These are phyloP conservation scores for Arachis monticola DNA, from an alignment of 331 rosid genomes.

Conservation along the genomic window DNA sequence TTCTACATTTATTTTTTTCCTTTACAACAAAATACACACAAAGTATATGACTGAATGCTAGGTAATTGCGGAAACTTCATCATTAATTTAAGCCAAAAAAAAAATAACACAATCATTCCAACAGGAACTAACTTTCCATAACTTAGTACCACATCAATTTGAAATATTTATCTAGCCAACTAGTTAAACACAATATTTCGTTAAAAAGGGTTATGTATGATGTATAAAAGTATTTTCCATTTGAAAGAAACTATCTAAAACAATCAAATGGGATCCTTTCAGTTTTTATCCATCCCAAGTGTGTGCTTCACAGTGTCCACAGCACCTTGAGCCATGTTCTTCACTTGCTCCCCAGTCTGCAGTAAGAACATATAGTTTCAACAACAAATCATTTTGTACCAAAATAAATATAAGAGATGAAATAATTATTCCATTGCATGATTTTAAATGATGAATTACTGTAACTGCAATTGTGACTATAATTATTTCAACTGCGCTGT, in stretches of 20 bases:
- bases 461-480: no score
- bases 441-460: no score
- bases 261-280: neutral
- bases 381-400: neutral
- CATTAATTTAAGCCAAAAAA: neutral
- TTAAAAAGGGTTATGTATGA: neutral
- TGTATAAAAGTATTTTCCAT: constrained; percentile 15
- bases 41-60: no score
- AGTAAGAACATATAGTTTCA: constrained; percentile 5
- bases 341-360: constrained; percentile 69
- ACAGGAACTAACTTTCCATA: constrained; percentile 2
- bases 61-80: no score
- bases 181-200: constrained; percentile 27
- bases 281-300: constrained; percentile 64
- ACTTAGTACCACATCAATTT: constrained; percentile 7
- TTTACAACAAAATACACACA: no score
- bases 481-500: no score
- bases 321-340: constrained; percentile 71
- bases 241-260: constrained; percentile 23
- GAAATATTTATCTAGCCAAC: constrained; percentile 9
- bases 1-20: no score
- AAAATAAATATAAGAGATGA: neutral
- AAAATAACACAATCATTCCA: constrained; percentile 20
- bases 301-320: constrained; percentile 62
- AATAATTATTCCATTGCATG: no score